phyloP scores from a whole-genome alignment of 441 rosid genomes.

The Iberis amara region DNA sequence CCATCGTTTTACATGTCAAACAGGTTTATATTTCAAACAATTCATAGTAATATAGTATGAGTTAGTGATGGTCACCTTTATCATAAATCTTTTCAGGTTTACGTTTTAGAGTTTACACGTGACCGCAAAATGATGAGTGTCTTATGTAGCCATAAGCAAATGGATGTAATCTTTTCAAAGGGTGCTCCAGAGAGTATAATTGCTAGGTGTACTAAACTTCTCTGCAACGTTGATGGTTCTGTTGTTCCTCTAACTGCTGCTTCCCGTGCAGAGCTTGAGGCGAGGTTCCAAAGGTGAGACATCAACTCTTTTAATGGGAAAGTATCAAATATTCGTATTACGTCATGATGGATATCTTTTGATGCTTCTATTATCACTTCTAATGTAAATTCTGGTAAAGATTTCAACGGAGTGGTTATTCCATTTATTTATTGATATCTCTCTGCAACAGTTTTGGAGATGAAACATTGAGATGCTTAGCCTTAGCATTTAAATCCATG shows the following conservation, averaged over 20 bases:
- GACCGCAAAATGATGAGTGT: conserved; percentile 99
- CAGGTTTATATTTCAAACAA: neutral
- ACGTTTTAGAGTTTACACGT: conserved; percentile 87
- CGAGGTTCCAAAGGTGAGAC: conserved; percentile 76
- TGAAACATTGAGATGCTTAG: conserved; percentile 91
- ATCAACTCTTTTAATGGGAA: conserved; percentile 15
- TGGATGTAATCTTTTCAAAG: conserved; percentile 74
- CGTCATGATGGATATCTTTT: neutral
- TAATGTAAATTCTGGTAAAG: conserved; percentile 1
- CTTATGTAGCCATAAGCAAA: conserved; percentile 75
- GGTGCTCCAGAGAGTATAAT: conserved; percentile 97
- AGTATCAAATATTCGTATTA: neutral
- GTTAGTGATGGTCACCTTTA: conserved; percentile 20
- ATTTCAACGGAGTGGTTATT: conserved; percentile 6
- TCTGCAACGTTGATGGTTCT: conserved; percentile 81
- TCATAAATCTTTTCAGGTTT: conserved; percentile 51
- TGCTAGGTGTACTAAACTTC: conserved; percentile 77
- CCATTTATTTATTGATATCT: conserved; percentile 24
- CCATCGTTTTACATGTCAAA: neutral
- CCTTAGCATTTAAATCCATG: conserved; percentile 81
- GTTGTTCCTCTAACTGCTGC: conserved; percentile 65
- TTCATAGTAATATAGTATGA: conserved; percentile 5
- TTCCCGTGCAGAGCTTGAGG: conserved; percentile 69
- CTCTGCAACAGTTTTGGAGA: conserved; percentile 71
- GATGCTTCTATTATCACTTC: conserved; percentile 13